These are phyloP conservation scores for Schizophyllum amplum DNA, from an alignment of 1,284 basidiomycete genomes.

Conservation along the genomic window DNA sequence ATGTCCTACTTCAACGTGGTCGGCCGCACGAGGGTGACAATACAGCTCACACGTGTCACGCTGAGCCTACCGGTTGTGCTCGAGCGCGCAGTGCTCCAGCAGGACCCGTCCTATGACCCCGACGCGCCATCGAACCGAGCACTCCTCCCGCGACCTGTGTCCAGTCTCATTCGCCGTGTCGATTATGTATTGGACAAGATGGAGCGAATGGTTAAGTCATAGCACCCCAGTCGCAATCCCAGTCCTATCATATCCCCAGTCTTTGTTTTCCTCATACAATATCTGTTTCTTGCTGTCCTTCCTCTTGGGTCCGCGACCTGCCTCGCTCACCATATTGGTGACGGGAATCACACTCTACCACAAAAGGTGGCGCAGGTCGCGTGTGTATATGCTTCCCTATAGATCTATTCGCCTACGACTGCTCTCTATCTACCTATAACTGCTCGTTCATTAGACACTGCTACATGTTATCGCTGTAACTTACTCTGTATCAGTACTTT, in stretches of 20 bases:
- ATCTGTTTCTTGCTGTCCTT: background rate
- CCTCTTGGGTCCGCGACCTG: background rate
- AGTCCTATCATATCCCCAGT: background rate
- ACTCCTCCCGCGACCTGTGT: slow-evolving; percentile 44
- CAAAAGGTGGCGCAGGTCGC: background rate
- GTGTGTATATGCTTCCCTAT: background rate
- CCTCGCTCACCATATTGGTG: background rate
- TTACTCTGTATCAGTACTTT: background rate
- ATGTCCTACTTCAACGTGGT: slow-evolving; percentile 75
- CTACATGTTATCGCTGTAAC: background rate
- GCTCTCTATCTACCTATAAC: background rate
- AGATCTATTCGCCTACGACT: background rate
- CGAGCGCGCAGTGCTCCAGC: slow-evolving; percentile 53
- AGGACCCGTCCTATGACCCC: slow-evolving; percentile 15
- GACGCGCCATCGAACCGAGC: slow-evolving; percentile 14
- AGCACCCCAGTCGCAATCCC: background rate
- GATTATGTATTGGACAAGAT: slow-evolving; percentile 56
- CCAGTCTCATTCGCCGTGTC: slow-evolving; percentile 48
- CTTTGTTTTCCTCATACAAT: background rate
- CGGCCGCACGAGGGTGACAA: slow-evolving; percentile 68
- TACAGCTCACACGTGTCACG: slow-evolving; percentile 75
- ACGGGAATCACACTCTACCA: background rate
- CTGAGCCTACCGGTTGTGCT: slow-evolving; percentile 71
- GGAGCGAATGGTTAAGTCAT: slow-evolving; percentile 46
- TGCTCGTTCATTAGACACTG: background rate